Percentiles rank a stretch among this genome's conserved stretches.
These are phyloP conservation scores for Fusarium incarnatum DNA, from an alignment of 2,329 filamentous ascomycete genomes.

Conservation along the genomic window DNA sequence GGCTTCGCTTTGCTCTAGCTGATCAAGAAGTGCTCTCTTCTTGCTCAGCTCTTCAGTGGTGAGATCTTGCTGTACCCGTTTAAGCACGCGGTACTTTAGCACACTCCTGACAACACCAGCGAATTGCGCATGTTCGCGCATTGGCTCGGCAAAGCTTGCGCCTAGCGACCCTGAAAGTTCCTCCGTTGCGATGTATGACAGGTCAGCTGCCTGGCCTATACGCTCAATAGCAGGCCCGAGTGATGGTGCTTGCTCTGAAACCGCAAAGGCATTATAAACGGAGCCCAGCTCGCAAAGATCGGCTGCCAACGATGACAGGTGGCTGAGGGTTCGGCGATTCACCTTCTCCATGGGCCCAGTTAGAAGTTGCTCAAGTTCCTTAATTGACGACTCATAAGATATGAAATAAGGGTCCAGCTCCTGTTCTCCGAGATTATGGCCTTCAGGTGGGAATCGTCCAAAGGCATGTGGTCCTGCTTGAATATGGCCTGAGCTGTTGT, in stretches of 20 bases:
- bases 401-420: slow-evolving; percentile 97
- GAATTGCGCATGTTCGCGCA: slow-evolving; percentile 98
- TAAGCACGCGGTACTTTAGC: slow-evolving; percentile 88
- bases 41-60: slow-evolving; percentile 92
- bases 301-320: slow-evolving; percentile 83
- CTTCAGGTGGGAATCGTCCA: slow-evolving; percentile 84
- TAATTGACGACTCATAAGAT: slow-evolving; percentile 90
- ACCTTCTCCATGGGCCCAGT: slow-evolving; percentile 97
- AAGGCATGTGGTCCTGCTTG: slow-evolving; percentile 69
- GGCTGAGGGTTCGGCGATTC: slow-evolving; percentile 87
- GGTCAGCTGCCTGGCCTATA: slow-evolving; percentile 92
- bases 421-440: slow-evolving; percentile 81
- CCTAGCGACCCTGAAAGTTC: slow-evolving; percentile 90
- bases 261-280: slow-evolving; percentile 95
- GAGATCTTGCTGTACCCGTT: slow-evolving; percentile 97
- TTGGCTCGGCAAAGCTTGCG: slow-evolving; percentile 94
- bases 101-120: slow-evolving; percentile 92
- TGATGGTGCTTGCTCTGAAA: slow-evolving; percentile 90
- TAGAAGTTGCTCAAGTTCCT: slow-evolving; percentile 88
- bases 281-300: slow-evolving; percentile 94
- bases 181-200: slow-evolving; percentile 94
- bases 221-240: slow-evolving; percentile 94
- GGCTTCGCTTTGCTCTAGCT: slow-evolving; percentile 91
- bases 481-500: slow-evolving; percentile 52
- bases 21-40: slow-evolving; percentile 84